These are phyloP conservation scores for Kickxella alabastrina DNA, from an alignment of 192 early-diverging fungal genomes.

Conservation along the genomic window DNA sequence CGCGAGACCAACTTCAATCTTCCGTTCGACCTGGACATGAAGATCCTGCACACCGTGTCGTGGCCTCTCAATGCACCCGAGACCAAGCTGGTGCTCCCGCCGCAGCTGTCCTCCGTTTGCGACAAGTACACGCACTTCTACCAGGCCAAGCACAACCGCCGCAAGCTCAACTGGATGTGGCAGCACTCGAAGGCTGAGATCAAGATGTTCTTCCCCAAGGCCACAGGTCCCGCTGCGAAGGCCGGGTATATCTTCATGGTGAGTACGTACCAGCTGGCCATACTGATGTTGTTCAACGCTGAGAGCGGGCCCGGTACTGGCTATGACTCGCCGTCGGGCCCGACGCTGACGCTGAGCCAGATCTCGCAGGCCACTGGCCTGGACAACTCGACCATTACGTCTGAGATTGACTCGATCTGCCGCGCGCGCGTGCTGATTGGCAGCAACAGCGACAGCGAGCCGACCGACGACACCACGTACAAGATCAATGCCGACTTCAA, in stretches of 20 bases:
- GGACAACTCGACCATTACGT: slow-evolving; percentile 59
- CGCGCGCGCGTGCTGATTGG: slow-evolving; percentile 75
- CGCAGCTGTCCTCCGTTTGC: slow-evolving; percentile 81
- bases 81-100: slow-evolving; percentile 80
- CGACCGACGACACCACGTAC: slow-evolving; percentile 50
- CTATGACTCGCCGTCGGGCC: slow-evolving; percentile 51
- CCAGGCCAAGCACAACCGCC: slow-evolving; percentile 79
- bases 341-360: slow-evolving; percentile 64
- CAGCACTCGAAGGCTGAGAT: slow-evolving; percentile 88
- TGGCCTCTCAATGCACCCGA: slow-evolving; percentile 86
- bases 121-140: slow-evolving; percentile 86
- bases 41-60: slow-evolving; percentile 79
- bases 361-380: slow-evolving; percentile 72
- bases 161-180: slow-evolving; percentile 94
- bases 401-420: slow-evolving; percentile 70
- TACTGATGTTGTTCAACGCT: slow-evolving; percentile 86
- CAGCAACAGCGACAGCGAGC: slow-evolving; percentile 13
- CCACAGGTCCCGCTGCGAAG: slow-evolving; percentile 69
- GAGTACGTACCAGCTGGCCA: slow-evolving; percentile 89
- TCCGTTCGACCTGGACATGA: slow-evolving; percentile 73
- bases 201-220: slow-evolving; percentile 82
- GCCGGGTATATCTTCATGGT: slow-evolving; percentile 55
- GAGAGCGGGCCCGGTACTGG: slow-evolving; percentile 52
- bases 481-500: slow-evolving; percentile 77
- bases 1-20: slow-evolving; percentile 33